Base-by-base conservation (phyloP, 495 filamentous ascomycete genomes). In the Aspergillus sparsus region DNA sequence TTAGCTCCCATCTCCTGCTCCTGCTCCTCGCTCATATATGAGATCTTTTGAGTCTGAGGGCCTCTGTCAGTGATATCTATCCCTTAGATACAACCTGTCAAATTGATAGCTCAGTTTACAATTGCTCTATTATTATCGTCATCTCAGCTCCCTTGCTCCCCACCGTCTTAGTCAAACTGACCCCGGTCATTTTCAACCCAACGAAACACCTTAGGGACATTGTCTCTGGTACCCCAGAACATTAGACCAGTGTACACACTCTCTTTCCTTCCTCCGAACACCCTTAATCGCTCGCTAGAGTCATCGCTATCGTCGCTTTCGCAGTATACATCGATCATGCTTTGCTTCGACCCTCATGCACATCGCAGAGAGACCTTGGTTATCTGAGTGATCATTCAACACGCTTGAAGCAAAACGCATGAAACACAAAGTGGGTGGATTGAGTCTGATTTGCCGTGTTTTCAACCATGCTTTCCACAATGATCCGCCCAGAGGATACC, bases 401-500 rank as follows among this genome's bases (percentile, higher is more conserved):
- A 50, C 55, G 54, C 46, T 34, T 41, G 36, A 44, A 31, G 16
- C 31, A 44, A 27, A 35, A 53, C 49, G 57, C 44, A 57, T 42
- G 56, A 37, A 3, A 27, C 21, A 39, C 49, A 49, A 49, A 10
- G 16, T 49, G 39, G 16, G 49, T 46, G 39, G 45, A 39, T 60
- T 55, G 37, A 52, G 31, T 35, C 36, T 59, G 39, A 8, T 13
- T 63, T 36, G 35, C 35, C n/a, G 3, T 12, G 36, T 32, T 11
- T 15, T 55, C 53, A 55, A 57, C 39, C 50, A 76, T 76, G 72
- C 63, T 77, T 55, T 71, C 74, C 62, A 70, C 71, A 44, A 77
- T 78, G 73, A 57, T 65, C 52, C 72, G 72, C 49, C 64, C 76
- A 31, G 76, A 78, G 59, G 76, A 79, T 60, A 72, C 72, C 5